Evolutionary conservation across 2,329 filamentous ascomycete species (phyloP), one percentile per base, ranked within the genome.

Genomic region (Cladosporium sp.): DNA sequence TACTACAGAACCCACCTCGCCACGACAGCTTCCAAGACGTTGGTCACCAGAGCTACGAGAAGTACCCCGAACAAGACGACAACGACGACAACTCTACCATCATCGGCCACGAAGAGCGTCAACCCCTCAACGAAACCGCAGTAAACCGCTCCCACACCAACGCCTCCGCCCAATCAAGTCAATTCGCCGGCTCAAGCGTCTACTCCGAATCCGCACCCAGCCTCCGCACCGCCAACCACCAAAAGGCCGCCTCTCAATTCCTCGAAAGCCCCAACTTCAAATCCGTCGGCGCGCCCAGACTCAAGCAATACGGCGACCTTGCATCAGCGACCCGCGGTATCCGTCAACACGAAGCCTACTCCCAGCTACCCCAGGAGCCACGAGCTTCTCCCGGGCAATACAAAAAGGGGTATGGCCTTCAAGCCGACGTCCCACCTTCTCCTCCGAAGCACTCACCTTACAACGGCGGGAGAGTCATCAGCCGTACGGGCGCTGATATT

Each of bases 251-350:
- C 7, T 22, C 40, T 12, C 33, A 51, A 20, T 43, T 50, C 33
- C 25, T 36, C 9, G 39, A 50, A 16, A 43, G 53, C 38, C 38
- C 45, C 32, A 27, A 52, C 16, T 40, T 50, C 38, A 50, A 52
- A 12, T 54, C 55, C 16, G 53, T 54, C 20, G 55, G 49, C 4
- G 68, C 68, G 4, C 70, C 72, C 3, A 73, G 72, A 52, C 58
- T 64, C 35, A 69, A 69, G 19, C 72, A 70, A 59, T 77, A 76
- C 55, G 72, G 72, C 25, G 71, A 76, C 53, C 66, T 77, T 8
- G 67, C 69, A 39, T 65, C 71, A 3, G 72, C 73, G 1, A 70
- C 65, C 3, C 57, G 64, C 7, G 66, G 64, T 3, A 63, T 74
- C 42, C 61, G 66, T 18, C 62, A 57, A 38, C 58, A 46, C 55